A percentile compares a stretch with the other conserved stretches of the same genome.
Conservation (phyloP, 164 flowering plant genomes). For the Saururus chinensis region DNA sequence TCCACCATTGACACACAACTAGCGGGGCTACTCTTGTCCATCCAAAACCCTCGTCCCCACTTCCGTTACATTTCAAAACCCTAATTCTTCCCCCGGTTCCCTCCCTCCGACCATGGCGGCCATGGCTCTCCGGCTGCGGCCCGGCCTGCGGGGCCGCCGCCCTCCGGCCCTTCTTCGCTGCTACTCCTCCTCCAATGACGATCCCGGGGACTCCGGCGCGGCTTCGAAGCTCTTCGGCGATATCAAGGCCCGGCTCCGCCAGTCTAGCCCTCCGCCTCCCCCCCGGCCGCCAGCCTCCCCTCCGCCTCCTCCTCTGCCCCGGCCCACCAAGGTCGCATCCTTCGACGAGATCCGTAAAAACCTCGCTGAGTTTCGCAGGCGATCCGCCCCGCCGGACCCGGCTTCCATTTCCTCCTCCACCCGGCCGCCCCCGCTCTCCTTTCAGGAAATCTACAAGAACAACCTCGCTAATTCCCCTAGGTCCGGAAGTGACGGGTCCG, state of each 20-base stretch:
- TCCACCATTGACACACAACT: too few relatives aligned
- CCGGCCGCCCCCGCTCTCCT: constrained; percentile 21
- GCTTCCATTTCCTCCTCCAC: constrained; percentile 2
- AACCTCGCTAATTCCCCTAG: too few relatives aligned
- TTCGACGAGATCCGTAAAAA: constrained; percentile 41
- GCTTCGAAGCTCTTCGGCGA: neutral
- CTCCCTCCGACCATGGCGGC: constrained; percentile 1
- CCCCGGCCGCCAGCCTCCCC: neutral
- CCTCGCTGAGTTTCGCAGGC: constrained; percentile 41
- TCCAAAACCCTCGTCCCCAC: neutral
- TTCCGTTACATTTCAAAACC: neutral
- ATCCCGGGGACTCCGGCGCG: neutral
- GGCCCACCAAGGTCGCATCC: constrained; percentile 13
- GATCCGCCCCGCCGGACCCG: constrained; percentile 19
- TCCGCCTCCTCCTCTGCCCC: constrained; percentile 1
- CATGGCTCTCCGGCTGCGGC: neutral
- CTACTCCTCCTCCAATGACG: neutral
- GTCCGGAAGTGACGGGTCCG: constrained; percentile 1
- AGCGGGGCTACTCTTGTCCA: too few relatives aligned
- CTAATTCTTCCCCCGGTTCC: neutral
- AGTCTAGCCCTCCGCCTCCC: constrained; percentile 6
- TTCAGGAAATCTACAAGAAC: constrained; percentile 36
- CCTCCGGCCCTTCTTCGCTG: neutral
- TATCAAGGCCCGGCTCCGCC: constrained; percentile 1
- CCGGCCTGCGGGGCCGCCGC: neutral